Conservation (phyloP, 306 rosid species). For the Castanopsis chinensis region DNA sequence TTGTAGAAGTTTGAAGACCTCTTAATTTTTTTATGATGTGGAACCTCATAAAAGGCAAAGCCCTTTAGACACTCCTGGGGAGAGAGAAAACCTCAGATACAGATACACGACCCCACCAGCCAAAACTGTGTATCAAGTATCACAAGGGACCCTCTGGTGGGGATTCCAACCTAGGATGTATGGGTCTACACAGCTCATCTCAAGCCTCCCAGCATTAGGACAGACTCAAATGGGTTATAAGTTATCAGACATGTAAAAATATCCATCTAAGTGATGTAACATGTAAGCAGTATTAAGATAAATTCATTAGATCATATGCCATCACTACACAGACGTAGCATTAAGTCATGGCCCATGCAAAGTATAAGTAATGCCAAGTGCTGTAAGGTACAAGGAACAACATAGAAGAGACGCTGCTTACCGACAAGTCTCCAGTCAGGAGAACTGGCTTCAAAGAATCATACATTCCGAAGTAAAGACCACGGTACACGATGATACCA, state of each 20-base stretch:
- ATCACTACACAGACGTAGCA: not conserved
- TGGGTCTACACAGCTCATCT: no score
- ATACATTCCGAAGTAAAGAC: constrained; percentile 85
- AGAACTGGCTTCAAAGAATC: constrained; percentile 84
- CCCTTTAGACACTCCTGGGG: no score
- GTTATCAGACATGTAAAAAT: not conserved
- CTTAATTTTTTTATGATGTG: not conserved
- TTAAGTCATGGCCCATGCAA: not conserved
- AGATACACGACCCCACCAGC: not conserved
- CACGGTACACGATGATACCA: constrained; percentile 90
- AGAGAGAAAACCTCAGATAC: not conserved
- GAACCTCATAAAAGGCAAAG: no score
- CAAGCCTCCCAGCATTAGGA: no score
- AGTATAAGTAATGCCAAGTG: not conserved
- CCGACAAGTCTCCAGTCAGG: constrained; percentile 63
- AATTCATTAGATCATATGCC: not conserved
- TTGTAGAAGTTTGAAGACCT: not conserved
- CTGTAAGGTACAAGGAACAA: not conserved
- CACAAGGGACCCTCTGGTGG: no score
- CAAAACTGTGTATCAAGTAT: no score
- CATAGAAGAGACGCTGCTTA: constrained; percentile 10
- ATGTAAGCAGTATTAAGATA: not conserved
- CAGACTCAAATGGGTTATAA: not conserved
- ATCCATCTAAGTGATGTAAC: not conserved
- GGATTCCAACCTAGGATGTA: no score